Base-by-base conservation (phyloP, 345 rosid species). In the Citrus trifoliata region DNA sequence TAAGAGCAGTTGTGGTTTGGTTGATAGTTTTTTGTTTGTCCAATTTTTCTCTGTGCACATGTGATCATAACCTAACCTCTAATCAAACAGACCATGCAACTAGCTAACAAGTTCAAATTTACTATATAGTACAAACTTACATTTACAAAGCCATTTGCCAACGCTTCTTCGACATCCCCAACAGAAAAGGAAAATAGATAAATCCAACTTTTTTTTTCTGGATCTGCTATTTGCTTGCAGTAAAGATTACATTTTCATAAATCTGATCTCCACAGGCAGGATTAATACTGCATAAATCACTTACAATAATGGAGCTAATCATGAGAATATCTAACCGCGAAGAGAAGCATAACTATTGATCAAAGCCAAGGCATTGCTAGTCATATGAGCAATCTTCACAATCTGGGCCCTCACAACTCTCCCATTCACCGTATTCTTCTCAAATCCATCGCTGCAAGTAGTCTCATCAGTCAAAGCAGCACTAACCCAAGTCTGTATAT, bases 281-380 rank as follows among this genome's bases (percentile, higher is more conserved):
- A 56, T n/a, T n/a, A 69, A 30, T 24, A 53, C 61, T 10, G 2
- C 24, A 32, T 8, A 53, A 9, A 28, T 51, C n/a, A 58, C 76
- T 30, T 33, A 22, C 6, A 13, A 35, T 32, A 58, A 40, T 27
- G 53, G 24, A 62, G 33, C 14, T 37, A 35, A 16, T 24, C 33
- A 61, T 25, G 7, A 19, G 22, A 60, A 22, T 40, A 28, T 62
- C 77, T 89, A 86, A 70, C 81, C 86, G 75, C 77, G 88, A 56
- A 88, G 80, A 35, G 89, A 76, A 79, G 92, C 92, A 83, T 86
- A 90, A 8, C 75, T 80, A 69, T 91, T 90, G 82, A 94, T 74
- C 85, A 92, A 85, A 74, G 97, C 91, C 85, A 91, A 87, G 40
- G 97, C 95, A 76, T 90, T 91, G 82, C 97, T 92, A 10, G 94